Percentiles rank a stretch among this genome's conserved stretches.
These are phyloP conservation scores for Pyrenophora tritici-repentis DNA, from an alignment of 2,329 filamentous ascomycete species.

Conservation along the genomic window DNA sequence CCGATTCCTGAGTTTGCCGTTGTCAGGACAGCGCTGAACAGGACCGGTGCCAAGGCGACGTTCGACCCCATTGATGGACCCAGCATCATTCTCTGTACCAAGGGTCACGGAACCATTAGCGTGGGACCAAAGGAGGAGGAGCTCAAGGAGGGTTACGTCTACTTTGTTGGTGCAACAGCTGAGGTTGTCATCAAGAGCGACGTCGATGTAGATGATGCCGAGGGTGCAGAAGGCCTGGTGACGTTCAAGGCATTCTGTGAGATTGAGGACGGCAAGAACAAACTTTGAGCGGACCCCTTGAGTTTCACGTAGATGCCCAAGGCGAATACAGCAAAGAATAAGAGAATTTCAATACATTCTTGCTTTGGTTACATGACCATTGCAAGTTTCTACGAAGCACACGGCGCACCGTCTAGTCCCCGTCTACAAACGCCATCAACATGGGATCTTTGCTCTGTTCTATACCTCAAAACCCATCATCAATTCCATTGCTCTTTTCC, in stretches of 20 bases:
- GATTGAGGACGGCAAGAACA: constrained; percentile 52
- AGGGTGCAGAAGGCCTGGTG: constrained; percentile 67
- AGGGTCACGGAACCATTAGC: constrained; percentile 78
- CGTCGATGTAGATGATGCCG: constrained; percentile 49
- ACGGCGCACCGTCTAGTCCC: neutral
- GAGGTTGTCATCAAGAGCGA: constrained; percentile 76
- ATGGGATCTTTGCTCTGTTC: neutral
- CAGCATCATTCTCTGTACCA: constrained; percentile 90
- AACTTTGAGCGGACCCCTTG: constrained; percentile 24
- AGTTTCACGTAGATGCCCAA: neutral
- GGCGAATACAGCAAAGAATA: neutral
- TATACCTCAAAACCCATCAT: constrained; percentile 56
- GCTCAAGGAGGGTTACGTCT: constrained; percentile 58
- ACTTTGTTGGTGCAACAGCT: constrained; percentile 80
- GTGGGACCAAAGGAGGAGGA: constrained; percentile 82
- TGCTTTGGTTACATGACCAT: neutral
- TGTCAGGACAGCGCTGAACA: constrained; percentile 75
- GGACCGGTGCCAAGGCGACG: constrained; percentile 75
- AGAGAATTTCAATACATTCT: constrained; percentile 1
- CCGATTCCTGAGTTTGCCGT: constrained; percentile 97
- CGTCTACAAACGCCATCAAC: neutral
- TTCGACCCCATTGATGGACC: constrained; percentile 88
- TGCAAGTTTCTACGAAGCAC: neutral
- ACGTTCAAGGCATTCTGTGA: constrained; percentile 96
- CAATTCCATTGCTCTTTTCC: constrained; percentile 56